These are phyloP conservation scores for Hypoxylon trugodes DNA, from an alignment of 495 filamentous ascomycete genomes.

Conservation along the genomic window DNA sequence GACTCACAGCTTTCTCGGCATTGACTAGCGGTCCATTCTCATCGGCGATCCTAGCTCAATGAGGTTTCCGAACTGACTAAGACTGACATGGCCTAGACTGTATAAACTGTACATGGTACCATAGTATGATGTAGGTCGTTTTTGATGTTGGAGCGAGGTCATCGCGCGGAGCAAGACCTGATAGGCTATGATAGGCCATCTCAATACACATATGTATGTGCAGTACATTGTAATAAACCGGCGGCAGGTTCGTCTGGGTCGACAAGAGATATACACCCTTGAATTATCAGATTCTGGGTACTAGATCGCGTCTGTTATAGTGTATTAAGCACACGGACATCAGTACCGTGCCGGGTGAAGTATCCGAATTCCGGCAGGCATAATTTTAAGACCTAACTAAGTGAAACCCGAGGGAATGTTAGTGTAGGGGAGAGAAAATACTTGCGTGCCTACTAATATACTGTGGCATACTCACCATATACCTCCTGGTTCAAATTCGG, in stretches of 20 bases:
- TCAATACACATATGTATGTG: too few species aligned
- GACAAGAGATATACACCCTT: conserved; percentile 6
- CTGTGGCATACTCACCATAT: too few species aligned
- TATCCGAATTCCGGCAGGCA: conserved; percentile 35
- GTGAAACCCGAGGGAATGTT: background rate
- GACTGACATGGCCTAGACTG: conserved; percentile 34
- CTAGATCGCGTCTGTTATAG: conserved; percentile 35
- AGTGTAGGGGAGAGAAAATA: too few species aligned
- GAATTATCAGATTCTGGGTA: conserved; percentile 31
- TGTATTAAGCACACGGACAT: conserved; percentile 24
- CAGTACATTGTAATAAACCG: too few species aligned
- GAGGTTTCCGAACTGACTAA: conserved; percentile 33
- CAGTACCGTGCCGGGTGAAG: conserved; percentile 24
- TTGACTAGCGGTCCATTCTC: conserved; percentile 5
- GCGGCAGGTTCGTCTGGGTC: conserved; percentile 17
- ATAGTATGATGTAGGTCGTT: too few species aligned
- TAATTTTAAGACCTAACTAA: background rate
- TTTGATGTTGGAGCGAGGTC: conserved; percentile 1
- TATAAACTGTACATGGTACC: conserved; percentile 14
- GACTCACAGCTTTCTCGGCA: conserved; percentile 20
- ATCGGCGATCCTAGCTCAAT: conserved; percentile 32
- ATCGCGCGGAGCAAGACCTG: background rate
- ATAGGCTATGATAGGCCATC: conserved; percentile 13
- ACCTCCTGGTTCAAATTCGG: too few species aligned
- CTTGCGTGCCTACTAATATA: too few species aligned